These are phyloP conservation scores for Phytophthora ohioensis DNA, from an alignment of 352 stramenopile species.

Conservation along the genomic window DNA sequence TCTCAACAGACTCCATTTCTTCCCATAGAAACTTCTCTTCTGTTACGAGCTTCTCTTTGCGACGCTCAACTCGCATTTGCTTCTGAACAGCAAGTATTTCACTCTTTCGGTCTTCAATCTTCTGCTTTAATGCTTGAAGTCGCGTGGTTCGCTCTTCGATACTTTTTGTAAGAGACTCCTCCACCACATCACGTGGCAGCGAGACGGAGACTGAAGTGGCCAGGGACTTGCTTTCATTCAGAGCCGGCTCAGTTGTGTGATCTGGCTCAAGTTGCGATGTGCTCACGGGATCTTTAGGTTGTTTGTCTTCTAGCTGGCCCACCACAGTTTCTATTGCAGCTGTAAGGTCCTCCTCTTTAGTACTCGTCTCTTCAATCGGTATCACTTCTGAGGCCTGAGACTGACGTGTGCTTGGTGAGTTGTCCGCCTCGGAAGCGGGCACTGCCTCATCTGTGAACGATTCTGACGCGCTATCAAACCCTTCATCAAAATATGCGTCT, in stretches of 20 bases:
- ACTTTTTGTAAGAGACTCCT: slow-evolving; percentile 62
- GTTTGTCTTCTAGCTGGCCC: slow-evolving; percentile 10
- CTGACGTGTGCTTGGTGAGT: neutral
- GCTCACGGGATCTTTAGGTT: neutral
- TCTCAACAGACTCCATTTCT: slow-evolving; percentile 60
- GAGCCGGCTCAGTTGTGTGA: neutral
- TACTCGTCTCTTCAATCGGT: neutral
- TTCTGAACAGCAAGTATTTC: slow-evolving; percentile 55
- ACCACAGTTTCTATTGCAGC: slow-evolving; percentile 26
- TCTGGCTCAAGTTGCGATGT: slow-evolving; percentile 1
- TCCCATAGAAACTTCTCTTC: slow-evolving; percentile 57
- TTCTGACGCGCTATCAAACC: slow-evolving; percentile 43
- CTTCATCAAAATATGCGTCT: slow-evolving; percentile 47
- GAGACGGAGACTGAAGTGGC: slow-evolving; percentile 27
- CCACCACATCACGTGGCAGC: slow-evolving; percentile 38
- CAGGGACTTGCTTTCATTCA: slow-evolving; percentile 13
- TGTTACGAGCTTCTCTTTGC: slow-evolving; percentile 49
- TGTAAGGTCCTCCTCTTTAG: slow-evolving; percentile 18
- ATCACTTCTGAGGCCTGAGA: neutral
- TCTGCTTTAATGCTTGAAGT: slow-evolving; percentile 53
- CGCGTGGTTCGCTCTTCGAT: slow-evolving; percentile 69
- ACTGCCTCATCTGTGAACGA: slow-evolving; percentile 12
- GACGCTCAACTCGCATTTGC: slow-evolving; percentile 60
- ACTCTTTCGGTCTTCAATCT: slow-evolving; percentile 52
- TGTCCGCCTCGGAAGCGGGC: neutral